These are phyloP conservation scores for Sporobolomyces roseus DNA, from an alignment of 768 basidiomycete genomes.

Conservation along the genomic window DNA sequence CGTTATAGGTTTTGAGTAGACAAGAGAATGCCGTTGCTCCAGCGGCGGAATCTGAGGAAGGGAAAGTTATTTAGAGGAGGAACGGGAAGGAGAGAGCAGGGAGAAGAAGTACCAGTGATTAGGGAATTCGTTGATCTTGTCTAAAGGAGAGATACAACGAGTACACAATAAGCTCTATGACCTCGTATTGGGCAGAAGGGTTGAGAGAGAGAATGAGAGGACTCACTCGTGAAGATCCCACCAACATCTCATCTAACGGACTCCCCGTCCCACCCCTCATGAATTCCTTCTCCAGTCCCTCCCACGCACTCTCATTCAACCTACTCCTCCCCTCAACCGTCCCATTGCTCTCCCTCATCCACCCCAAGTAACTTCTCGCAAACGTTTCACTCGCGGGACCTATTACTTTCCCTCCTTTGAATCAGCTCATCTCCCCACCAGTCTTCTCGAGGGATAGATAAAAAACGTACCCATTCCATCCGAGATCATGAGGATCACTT, in stretches of 20 bases:
- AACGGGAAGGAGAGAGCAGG: background rate
- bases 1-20: conserved; percentile 46
- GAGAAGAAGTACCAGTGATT: conserved; percentile 23
- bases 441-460: background rate
- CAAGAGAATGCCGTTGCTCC: conserved; percentile 46
- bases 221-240: conserved; percentile 40
- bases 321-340: background rate
- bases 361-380: conserved; percentile 13
- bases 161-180: background rate
- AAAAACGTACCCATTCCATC: conserved; percentile 25
- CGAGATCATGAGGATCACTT: conserved; percentile 35
- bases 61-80: background rate
- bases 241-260: conserved; percentile 44
- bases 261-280: background rate
- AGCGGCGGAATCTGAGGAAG: conserved; percentile 44
- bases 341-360: background rate
- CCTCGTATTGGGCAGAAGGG: background rate
- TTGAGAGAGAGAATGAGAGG: too few species aligned
- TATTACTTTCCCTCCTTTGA: background rate
- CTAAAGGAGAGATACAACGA: background rate
- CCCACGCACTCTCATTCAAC: conserved; percentile 22
- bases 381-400: conserved; percentile 33
- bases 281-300: conserved; percentile 5
- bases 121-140: conserved; percentile 36
- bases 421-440: background rate